phyloP scores from a whole-genome alignment of 2,329 filamentous ascomycete species.

The Botryotinia globosa region DNA sequence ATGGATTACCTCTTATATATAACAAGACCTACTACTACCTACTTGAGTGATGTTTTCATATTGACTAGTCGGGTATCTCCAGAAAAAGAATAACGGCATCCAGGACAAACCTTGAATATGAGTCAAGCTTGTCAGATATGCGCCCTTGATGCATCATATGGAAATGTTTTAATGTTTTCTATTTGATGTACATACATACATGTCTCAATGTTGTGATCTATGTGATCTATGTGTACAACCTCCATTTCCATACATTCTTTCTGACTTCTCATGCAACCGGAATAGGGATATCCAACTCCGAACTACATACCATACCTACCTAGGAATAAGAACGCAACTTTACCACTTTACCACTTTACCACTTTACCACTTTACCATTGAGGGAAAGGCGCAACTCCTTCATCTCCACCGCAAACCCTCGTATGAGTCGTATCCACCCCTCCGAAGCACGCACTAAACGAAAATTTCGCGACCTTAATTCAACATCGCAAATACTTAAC shows the following conservation, averaged over 20 bases:
- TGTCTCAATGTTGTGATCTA: neutral
- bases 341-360: too few relatives aligned
- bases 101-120: constrained; percentile 5
- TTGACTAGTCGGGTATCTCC: neutral
- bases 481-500: constrained; percentile 34
- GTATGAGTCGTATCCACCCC: constrained; percentile 7
- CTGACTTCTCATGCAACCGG: neutral
- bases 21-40: neutral
- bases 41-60: neutral
- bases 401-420: too few relatives aligned
- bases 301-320: too few relatives aligned
- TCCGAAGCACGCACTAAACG: constrained; percentile 4
- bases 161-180: neutral
- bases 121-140: constrained; percentile 13
- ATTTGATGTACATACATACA: neutral
- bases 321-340: neutral
- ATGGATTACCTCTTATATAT: constrained; percentile 3
- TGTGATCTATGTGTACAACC: too few relatives aligned
- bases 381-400: neutral
- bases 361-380: too few relatives aligned
- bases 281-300: neutral
- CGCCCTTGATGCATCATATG: constrained; percentile 4
- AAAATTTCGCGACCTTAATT: constrained; percentile 26
- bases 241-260: neutral
- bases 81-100: neutral